These are phyloP conservation scores for Leishmania guyanensis DNA, from an alignment of 208 protist species.

Conservation along the genomic window DNA sequence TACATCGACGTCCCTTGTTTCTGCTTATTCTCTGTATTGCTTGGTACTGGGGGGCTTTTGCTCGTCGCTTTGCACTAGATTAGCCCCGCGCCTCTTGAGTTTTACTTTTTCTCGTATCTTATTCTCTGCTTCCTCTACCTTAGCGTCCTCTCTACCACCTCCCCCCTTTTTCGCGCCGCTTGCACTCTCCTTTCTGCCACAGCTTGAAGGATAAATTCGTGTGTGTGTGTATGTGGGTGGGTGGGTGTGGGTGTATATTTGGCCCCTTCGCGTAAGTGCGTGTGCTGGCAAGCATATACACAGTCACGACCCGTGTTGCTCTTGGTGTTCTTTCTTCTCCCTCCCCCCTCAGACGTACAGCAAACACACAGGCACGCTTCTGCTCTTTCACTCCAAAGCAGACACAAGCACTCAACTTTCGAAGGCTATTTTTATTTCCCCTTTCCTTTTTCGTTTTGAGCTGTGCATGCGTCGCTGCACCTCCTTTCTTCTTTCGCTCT, in stretches of 20 bases:
- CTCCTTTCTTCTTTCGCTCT: neutral
- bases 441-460: neutral
- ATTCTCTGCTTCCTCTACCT: neutral
- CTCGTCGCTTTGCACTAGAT: neutral
- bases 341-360: neutral
- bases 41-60: neutral
- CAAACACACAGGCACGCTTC: neutral
- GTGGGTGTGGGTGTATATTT: too few relatives aligned
- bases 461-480: neutral
- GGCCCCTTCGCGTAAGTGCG: neutral
- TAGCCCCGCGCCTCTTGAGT: neutral
- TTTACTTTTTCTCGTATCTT: neutral
- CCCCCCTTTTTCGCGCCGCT: slow-evolving; percentile 9
- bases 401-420: neutral
- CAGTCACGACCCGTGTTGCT: neutral
- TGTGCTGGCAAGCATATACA: neutral
- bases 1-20: neutral
- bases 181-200: neutral
- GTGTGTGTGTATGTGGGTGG: neutral
- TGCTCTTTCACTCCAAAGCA: neutral
- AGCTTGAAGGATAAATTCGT: neutral
- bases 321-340: neutral
- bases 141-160: neutral
- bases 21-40: neutral
- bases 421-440: neutral